A percentile compares a stretch with the other conserved stretches of the same genome.
phyloP scores from a whole-genome alignment of 805 yeast species.

The Ogataea saltuana region DNA sequence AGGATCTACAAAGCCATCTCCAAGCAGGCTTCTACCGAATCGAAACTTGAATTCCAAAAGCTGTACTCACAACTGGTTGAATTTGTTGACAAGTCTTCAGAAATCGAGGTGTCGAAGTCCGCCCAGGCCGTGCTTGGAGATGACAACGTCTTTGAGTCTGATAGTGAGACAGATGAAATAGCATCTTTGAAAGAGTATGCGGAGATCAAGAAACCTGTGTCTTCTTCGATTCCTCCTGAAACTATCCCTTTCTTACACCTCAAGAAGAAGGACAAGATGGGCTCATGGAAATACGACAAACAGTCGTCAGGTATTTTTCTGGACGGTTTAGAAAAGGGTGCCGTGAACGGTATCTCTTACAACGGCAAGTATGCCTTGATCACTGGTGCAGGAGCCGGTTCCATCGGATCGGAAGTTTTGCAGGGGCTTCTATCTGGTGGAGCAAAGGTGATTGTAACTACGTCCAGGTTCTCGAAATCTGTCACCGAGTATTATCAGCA shows the following conservation, averaged over 20 bases:
- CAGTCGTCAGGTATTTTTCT: conserved; percentile 74
- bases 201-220: conserved; percentile 69
- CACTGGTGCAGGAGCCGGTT: conserved; percentile 99
- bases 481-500: conserved; percentile 96
- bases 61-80: conserved; percentile 69
- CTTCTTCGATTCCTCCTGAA: conserved; percentile 71
- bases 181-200: conserved; percentile 79
- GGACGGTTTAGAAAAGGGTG: conserved; percentile 91
- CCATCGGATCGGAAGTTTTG: conserved; percentile 95
- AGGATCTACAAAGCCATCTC: conserved; percentile 80
- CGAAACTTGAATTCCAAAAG: conserved; percentile 69
- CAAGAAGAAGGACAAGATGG: conserved; percentile 70
- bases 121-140: conserved; percentile 55
- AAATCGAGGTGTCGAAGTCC: conserved; percentile 66
- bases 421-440: conserved; percentile 97
- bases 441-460: conserved; percentile 94
- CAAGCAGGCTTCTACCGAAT: conserved; percentile 68
- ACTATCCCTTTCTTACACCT: conserved; percentile 94
- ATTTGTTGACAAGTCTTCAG: conserved; percentile 67
- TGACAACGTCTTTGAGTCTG: conserved; percentile 47
- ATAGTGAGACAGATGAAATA: conserved; percentile 69
- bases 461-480: conserved; percentile 90
- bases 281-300: conserved; percentile 84
- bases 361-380: conserved; percentile 84
- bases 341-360: conserved; percentile 90